A percentile compares a stretch with the other conserved stretches of the same genome.
These are phyloP conservation scores for Linderniella brevidens DNA, from an alignment of 257 asterid genomes.

Conservation along the genomic window DNA sequence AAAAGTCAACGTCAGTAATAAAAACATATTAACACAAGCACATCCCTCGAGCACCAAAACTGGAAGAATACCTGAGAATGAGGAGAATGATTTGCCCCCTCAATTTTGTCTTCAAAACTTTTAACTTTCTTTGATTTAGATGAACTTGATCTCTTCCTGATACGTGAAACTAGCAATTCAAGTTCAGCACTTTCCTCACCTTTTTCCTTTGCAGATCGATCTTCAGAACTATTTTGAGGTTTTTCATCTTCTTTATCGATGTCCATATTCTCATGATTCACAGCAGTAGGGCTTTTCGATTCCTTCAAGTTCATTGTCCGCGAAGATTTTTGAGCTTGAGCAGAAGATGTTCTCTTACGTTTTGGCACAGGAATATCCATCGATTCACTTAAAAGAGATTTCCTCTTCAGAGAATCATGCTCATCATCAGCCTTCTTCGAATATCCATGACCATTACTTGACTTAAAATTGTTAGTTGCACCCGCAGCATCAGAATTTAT, in stretches of 20 bases:
- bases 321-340: constrained; percentile 31
- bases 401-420: constrained; percentile 34
- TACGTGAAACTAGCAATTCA: constrained; percentile 30
- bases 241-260: constrained; percentile 18
- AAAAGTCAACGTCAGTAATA: not conserved
- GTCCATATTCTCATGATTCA: constrained; percentile 11
- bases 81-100: constrained; percentile 18
- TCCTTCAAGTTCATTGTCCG: constrained; percentile 21
- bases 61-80: constrained; percentile 32
- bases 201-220: constrained; percentile 22
- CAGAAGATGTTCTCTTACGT: constrained; percentile 50
- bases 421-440: constrained; percentile 21
- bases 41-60: not conserved
- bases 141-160: constrained; percentile 30
- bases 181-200: constrained; percentile 34
- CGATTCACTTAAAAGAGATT: constrained; percentile 30
- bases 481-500: constrained; percentile 50
- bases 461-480: constrained; percentile 29
- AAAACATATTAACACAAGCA: constrained; percentile 3
- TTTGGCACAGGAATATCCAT: constrained; percentile 59
- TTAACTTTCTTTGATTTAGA: constrained; percentile 47
- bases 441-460: constrained; percentile 45
- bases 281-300: constrained; percentile 17
- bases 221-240: constrained; percentile 38
- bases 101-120: constrained; percentile 15